Evolutionary conservation across 257 asterid species (phyloP).

Genomic region (Haberlea rhodopensis): DNA sequence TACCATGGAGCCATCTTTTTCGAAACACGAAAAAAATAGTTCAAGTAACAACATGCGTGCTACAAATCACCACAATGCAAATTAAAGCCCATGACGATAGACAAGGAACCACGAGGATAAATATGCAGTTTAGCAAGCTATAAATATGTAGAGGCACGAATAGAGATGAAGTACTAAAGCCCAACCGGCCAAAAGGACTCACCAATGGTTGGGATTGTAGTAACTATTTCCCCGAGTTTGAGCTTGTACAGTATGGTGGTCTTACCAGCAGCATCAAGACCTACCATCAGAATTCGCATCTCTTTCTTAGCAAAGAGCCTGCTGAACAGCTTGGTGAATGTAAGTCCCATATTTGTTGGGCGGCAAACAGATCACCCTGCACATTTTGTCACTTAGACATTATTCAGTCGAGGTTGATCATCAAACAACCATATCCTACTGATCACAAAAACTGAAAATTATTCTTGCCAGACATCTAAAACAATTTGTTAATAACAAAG

Average conservation of each 20-base stretch:
- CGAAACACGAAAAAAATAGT: background rate
- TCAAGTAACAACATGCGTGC: too few relatives aligned
- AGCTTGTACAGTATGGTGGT: slow-evolving; percentile 43
- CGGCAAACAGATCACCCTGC: slow-evolving; percentile 19
- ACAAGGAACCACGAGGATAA: background rate
- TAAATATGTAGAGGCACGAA: background rate
- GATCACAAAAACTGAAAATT: background rate
- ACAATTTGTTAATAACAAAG: background rate
- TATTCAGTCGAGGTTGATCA: background rate
- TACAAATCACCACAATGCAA: background rate
- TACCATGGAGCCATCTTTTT: background rate
- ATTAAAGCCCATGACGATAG: background rate
- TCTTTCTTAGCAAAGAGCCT: slow-evolving; percentile 44
- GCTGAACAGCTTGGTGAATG: slow-evolving; percentile 42
- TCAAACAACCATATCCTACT: background rate
- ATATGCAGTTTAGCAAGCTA: background rate
- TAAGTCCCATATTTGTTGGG: slow-evolving; percentile 38
- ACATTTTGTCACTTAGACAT: slow-evolving; percentile 6
- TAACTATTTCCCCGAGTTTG: slow-evolving; percentile 45
- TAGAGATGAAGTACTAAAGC: background rate
- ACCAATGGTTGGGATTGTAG: slow-evolving; percentile 44
- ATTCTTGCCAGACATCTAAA: background rate
- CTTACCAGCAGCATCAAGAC: slow-evolving; percentile 48
- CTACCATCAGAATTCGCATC: slow-evolving; percentile 44
- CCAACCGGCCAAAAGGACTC: slow-evolving; percentile 9